Evolutionary conservation across 306 rosid species (phyloP).

Genomic region (Rosa persica): DNA sequence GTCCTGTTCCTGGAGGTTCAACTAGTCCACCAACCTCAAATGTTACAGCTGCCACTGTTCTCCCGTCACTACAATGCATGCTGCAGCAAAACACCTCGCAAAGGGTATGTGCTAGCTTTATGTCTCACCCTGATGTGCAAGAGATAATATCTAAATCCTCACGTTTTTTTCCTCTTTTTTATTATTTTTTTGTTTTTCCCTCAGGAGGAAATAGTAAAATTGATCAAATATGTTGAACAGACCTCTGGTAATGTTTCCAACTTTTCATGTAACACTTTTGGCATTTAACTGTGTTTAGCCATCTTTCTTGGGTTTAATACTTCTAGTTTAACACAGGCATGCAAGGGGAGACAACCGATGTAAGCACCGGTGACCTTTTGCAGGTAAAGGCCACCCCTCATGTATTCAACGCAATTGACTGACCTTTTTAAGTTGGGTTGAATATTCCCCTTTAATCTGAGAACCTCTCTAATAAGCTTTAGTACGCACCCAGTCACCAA

Average conservation of each 20-base stretch:
- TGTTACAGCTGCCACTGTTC: constrained; percentile 45
- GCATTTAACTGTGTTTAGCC: constrained; percentile 8
- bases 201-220: constrained; percentile 83
- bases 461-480: neutral
- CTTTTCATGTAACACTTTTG: constrained; percentile 15
- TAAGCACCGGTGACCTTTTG: constrained; percentile 48
- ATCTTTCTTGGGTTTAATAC: constrained; percentile 34
- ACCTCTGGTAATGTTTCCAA: constrained; percentile 57
- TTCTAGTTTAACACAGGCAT: constrained; percentile 51
- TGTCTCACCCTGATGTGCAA: neutral
- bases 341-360: constrained; percentile 58
- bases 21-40: constrained; percentile 52
- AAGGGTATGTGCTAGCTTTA: constrained; percentile 52
- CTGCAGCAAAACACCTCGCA: constrained; percentile 79
- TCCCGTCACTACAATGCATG: constrained; percentile 69
- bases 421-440: neutral
- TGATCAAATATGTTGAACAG: constrained; percentile 83
- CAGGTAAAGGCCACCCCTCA: constrained; percentile 52
- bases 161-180: too few species aligned
- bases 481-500: neutral
- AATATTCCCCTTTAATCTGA: neutral
- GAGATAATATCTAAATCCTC: constrained; percentile 15
- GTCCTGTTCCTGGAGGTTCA: constrained; percentile 53
- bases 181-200: constrained; percentile 25
- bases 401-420: neutral